Evolutionary conservation across 2,329 filamentous ascomycete genomes (phyloP), one percentile per base, ranked within the genome.

Genomic region (Fusarium neocosmosporiellum): DNA sequence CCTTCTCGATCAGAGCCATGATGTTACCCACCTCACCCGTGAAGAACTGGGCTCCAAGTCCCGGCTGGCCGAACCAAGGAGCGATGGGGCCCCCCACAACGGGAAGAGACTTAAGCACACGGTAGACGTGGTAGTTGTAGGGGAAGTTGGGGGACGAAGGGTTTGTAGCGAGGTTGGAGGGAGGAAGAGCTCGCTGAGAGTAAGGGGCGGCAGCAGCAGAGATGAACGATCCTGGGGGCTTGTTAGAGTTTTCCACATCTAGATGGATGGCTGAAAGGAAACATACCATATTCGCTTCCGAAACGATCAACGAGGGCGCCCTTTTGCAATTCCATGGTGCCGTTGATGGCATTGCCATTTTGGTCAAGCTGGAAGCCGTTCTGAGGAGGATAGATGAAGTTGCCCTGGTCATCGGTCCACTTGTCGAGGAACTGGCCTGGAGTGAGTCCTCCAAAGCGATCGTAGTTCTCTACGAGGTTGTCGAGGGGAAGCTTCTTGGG

Each of bases 51-150:
- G 77, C 71, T 20, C 86, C 86, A 39, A 86, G 80, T 0, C 86
- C 86, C 0, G 84, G 85, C 78, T 88, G 86, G 10, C 84, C 84
- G 66, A 87, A 88, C 85, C 83, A 87, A 10, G 83, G 80, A 2
- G 83, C 82, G 67, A 88, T 86, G 0, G 86, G 85, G 0, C 86
- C 87, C 10, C 83, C 77, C 0, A 80, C 63, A 0, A 86, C 84
- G 4, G 75, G 73, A 4, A 88, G 80, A 1, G 79, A 71, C 69
- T 80, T 81, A 7, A 78, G 71, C 5, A 88, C 86, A 22, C 81
- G 73, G 75, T 88, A 88, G 0, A 88, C 79, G 60, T 85, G 82
- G 71, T 88, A 88, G 66, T 86, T 86, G 74, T 83, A 86, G 2
- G 86, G 85, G 50, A 83, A 84, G 22, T 76, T 71, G 5, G 77